Percentiles rank a stretch among this genome's conserved stretches.
Conservation (phyloP, 2,329 filamentous ascomycete species). For the Scedosporium dehoogii region DNA sequence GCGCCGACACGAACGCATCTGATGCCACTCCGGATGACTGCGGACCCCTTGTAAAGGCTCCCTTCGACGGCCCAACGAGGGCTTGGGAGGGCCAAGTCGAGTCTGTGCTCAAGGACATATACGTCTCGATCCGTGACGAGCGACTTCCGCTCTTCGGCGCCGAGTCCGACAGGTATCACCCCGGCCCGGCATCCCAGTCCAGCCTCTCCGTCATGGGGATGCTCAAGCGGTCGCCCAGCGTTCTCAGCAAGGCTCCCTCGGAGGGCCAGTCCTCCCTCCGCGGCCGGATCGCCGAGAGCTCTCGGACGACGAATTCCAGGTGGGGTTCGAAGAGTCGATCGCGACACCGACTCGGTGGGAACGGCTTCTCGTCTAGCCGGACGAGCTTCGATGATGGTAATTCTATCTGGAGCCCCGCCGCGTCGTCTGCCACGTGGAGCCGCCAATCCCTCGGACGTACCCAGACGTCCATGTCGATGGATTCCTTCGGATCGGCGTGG, state of each 20-base stretch:
- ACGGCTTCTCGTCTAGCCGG: slow-evolving; percentile 78
- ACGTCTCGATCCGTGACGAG: slow-evolving; percentile 77
- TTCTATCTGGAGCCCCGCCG: slow-evolving; percentile 78
- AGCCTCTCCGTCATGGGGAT: slow-evolving; percentile 65
- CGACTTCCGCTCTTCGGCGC: slow-evolving; percentile 79
- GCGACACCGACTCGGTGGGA: slow-evolving; percentile 59
- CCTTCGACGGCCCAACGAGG: slow-evolving; percentile 64
- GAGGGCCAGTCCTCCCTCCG: slow-evolving; percentile 62
- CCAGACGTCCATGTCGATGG: slow-evolving; percentile 82
- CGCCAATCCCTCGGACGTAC: slow-evolving; percentile 87
- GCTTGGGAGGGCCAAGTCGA: slow-evolving; percentile 88
- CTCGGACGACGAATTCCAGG: slow-evolving; percentile 46
- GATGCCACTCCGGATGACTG: slow-evolving; percentile 35
- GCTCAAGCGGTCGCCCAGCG: slow-evolving; percentile 79
- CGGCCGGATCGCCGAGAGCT: slow-evolving; percentile 56
- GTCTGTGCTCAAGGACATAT: slow-evolving; percentile 83
- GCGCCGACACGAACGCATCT: slow-evolving; percentile 26
- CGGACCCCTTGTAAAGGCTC: slow-evolving; percentile 67
- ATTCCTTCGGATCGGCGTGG: slow-evolving; percentile 73
- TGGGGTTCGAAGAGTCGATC: slow-evolving; percentile 85
- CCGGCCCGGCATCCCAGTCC: slow-evolving; percentile 37
- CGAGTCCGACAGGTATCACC: slow-evolving; percentile 32
- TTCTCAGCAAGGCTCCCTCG: slow-evolving; percentile 86
- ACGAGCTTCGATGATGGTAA: slow-evolving; percentile 89
- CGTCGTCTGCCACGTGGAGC: slow-evolving; percentile 90